phyloP scores from a whole-genome alignment of 1,139 yeast species.

The Candida glucosophila region DNA sequence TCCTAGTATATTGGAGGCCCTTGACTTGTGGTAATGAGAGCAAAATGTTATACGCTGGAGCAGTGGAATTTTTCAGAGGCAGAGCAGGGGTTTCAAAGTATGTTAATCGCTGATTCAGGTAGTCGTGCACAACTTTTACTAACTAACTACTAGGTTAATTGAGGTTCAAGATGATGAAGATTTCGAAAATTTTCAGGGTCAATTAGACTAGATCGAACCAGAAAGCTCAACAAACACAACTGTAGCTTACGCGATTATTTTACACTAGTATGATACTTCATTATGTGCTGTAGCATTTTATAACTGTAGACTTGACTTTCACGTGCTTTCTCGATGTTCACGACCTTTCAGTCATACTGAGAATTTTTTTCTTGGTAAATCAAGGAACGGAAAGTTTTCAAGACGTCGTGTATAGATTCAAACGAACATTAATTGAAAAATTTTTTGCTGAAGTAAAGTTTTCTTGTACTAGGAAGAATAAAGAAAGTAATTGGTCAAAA shows the following conservation, averaged over 20 bases:
- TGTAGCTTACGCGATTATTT: too few relatives aligned
- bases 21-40: slow-evolving; percentile 70
- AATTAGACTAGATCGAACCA: slow-evolving; percentile 5
- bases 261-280: too few relatives aligned
- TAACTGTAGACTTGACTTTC: too few relatives aligned
- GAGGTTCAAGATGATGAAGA: slow-evolving; percentile 58
- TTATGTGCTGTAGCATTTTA: too few relatives aligned
- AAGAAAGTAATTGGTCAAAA: slow-evolving; percentile 38
- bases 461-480: slow-evolving; percentile 3
- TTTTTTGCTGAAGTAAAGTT: slow-evolving; percentile 8
- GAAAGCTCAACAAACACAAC: not conserved
- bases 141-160: slow-evolving; percentile 30
- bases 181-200: slow-evolving; percentile 38
- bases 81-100: slow-evolving; percentile 69
- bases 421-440: slow-evolving; percentile 8
- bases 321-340: too few relatives aligned
- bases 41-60: slow-evolving; percentile 86
- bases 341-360: too few relatives aligned
- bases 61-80: slow-evolving; percentile 68
- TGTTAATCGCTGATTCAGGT: slow-evolving; percentile 17
- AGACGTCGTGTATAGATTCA: not conserved
- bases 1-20: slow-evolving; percentile 78
- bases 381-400: not conserved
- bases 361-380: not conserved
- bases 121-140: not conserved